Percentiles rank a stretch among this genome's conserved stretches.
phyloP scores from a whole-genome alignment of 805 yeast species.

The Wickerhamomyces mucosus region DNA sequence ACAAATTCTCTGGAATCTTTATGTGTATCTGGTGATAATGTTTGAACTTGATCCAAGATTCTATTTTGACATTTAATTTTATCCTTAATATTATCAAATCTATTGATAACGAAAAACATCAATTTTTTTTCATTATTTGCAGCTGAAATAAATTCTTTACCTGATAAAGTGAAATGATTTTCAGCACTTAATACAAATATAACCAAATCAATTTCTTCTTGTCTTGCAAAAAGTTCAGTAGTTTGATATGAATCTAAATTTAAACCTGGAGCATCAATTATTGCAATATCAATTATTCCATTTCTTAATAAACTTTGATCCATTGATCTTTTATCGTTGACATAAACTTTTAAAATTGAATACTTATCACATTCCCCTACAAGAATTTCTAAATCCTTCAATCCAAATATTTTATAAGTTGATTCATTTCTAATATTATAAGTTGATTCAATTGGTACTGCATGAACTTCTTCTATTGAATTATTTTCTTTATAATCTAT shows the following conservation, averaged over 20 bases:
- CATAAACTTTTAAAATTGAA: conserved; percentile 68
- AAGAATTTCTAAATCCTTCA: conserved; percentile 54
- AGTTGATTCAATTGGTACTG: conserved; percentile 48
- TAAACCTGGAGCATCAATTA: conserved; percentile 96
- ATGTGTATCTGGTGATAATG: conserved; percentile 81
- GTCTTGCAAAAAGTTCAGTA: conserved; percentile 88
- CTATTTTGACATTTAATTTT: conserved; percentile 68
- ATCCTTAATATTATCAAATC: conserved; percentile 79
- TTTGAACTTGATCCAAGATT: conserved; percentile 78
- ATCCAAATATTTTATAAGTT: conserved; percentile 47
- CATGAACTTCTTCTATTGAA: conserved; percentile 86
- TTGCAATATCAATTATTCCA: conserved; percentile 84
- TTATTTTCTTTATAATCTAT: conserved; percentile 71
- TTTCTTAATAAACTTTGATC: conserved; percentile 69
- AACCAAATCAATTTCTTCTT: conserved; percentile 93
- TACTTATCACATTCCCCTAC: conserved; percentile 69
- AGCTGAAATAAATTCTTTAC: conserved; percentile 83
- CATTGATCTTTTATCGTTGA: conserved; percentile 60
- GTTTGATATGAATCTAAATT: conserved; percentile 92
- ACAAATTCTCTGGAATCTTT: conserved; percentile 86
- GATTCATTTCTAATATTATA: conserved; percentile 43
- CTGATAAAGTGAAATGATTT: conserved; percentile 89
- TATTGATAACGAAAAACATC: conserved; percentile 89
- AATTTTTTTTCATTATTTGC: conserved; percentile 89
- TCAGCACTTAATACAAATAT: conserved; percentile 95